Evolutionary conservation across 2,329 filamentous ascomycete species (phyloP), one percentile per base, ranked within the genome.

Genomic region (Botryotinia convoluta): DNA sequence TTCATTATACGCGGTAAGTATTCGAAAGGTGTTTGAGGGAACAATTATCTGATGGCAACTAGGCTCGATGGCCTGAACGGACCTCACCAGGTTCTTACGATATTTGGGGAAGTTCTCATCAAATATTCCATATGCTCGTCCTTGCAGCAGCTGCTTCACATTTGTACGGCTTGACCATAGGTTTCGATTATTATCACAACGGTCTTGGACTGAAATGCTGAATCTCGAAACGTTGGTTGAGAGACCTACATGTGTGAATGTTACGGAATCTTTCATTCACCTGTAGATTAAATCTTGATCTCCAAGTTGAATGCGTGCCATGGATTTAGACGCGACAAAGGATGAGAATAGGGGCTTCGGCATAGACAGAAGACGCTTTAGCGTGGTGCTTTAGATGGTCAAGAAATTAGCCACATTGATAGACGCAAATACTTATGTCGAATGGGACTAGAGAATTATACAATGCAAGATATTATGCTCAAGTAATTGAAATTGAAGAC

Each of bases 121-220:
- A 99, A 84, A 92, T 99, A 76, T 99, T 99, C 82, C 96, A 99
- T 84, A 85, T 97, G 57, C 87, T 96, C 76, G 95, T 99, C 42
- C 85, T 98, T 26, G 82, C 94, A 74, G 96, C 96, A 0, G 95
- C 94, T 0, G 87, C 88, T 1, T 88, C 92, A 37, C 96, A 99
- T 84, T 85, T 98, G 74, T 90, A 90, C 70, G 95, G 93, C 67
- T 87, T 98, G 83, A 81, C 93, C 44, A 92, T 90, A 82, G 95
- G 95, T 6, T 97, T 98, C 83, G 93, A 97, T 82, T 91, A 93
- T 80, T 90, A 93, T 79, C 94, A 97, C 82, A 88, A 86, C 72
- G 82, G 60, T 32, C 73, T 76, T 42, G 76, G 77, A 6, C 62
- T 77, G n/a, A 75, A 77, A 69, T 80, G 78, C 69, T 79, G 74